Conservation (phyloP, 2,329 filamentous ascomycete species). For the Leptodontidium sp. region DNA sequence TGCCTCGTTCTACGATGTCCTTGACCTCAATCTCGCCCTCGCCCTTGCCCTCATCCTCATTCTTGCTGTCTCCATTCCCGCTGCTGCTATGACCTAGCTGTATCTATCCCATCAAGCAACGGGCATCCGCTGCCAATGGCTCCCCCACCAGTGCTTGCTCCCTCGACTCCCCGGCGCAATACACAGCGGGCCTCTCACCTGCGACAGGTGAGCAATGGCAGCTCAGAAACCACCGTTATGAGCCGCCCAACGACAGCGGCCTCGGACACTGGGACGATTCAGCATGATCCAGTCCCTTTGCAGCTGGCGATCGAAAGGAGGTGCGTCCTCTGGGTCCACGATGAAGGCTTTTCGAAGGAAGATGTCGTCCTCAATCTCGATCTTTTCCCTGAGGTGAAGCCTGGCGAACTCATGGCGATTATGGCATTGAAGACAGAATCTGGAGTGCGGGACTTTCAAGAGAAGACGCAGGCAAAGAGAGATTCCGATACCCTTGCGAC, state of each 20-base stretch:
- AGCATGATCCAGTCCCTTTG: slow-evolving; percentile 35
- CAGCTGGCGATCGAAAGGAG: slow-evolving; percentile 40
- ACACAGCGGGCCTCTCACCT: slow-evolving; percentile 43
- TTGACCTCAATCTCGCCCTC: neutral
- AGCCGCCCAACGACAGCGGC: slow-evolving; percentile 39
- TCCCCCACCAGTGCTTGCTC: slow-evolving; percentile 24
- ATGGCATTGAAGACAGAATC: slow-evolving; percentile 64
- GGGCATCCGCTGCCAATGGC: slow-evolving; percentile 41
- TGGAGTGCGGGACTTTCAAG: slow-evolving; percentile 54
- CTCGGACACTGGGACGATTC: slow-evolving; percentile 41
- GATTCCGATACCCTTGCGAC: slow-evolving; percentile 34
- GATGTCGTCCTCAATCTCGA: slow-evolving; percentile 83
- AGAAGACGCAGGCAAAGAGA: slow-evolving; percentile 45
- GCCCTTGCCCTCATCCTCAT: neutral
- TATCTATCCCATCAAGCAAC: slow-evolving; percentile 23
- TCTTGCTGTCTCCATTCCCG: neutral
- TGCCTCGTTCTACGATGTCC: neutral
- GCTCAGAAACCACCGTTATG: slow-evolving; percentile 35
- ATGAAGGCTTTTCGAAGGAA: slow-evolving; percentile 79
- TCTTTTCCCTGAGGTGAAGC: slow-evolving; percentile 69
- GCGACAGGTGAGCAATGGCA: slow-evolving; percentile 45
- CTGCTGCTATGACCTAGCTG: slow-evolving; percentile 37
- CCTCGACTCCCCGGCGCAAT: slow-evolving; percentile 41
- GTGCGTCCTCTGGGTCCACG: slow-evolving; percentile 48
- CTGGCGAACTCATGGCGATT: slow-evolving; percentile 78